Conservation (phyloP, 768 basidiomycete genomes). For the Glaciozyma antarctica region DNA sequence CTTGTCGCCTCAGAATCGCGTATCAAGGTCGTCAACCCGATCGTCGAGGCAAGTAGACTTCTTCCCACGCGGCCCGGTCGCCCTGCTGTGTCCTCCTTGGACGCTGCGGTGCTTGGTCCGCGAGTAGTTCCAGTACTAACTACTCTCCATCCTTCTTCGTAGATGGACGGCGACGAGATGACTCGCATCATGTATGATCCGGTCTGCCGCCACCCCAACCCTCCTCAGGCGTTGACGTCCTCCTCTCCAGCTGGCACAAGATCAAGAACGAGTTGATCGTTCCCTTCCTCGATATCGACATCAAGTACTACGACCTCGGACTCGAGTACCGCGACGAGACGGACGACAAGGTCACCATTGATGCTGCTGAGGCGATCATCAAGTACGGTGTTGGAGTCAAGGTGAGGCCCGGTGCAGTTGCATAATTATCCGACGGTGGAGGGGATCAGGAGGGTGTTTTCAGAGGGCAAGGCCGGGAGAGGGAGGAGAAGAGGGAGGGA, state of each 20-base stretch:
- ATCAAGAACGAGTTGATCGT: conserved; percentile 64
- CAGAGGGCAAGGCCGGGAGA: not conserved
- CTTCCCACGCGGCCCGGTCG: not conserved
- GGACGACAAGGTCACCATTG: conserved; percentile 82
- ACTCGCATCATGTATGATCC: conserved; percentile 98
- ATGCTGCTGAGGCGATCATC: conserved; percentile 87
- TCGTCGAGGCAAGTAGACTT: conserved; percentile 32
- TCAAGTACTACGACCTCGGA: conserved; percentile 98
- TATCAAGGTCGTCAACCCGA: conserved; percentile 35
- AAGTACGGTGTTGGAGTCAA: conserved; percentile 96
- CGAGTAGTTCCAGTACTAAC: not conserved
- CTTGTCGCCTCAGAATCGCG: conserved; percentile 8
- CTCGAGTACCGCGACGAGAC: conserved; percentile 66
- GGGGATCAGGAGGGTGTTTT: no score
- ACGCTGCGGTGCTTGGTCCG: not conserved
- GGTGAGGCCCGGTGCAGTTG: conserved; percentile 11
- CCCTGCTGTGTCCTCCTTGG: not conserved
- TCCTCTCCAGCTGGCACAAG: conserved; percentile 30
- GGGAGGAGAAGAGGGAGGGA: not conserved
- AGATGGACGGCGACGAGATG: conserved; percentile 59
- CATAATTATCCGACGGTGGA: not conserved
- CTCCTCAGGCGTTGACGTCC: not conserved
- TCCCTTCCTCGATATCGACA: conserved; percentile 86
- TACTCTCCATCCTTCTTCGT: no score
- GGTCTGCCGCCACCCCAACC: conserved; percentile 37